A percentile compares a stretch with the other conserved stretches of the same genome.
Conservation (phyloP, 1,139 yeast species). For the Candida pseudoviswanathii region DNA sequence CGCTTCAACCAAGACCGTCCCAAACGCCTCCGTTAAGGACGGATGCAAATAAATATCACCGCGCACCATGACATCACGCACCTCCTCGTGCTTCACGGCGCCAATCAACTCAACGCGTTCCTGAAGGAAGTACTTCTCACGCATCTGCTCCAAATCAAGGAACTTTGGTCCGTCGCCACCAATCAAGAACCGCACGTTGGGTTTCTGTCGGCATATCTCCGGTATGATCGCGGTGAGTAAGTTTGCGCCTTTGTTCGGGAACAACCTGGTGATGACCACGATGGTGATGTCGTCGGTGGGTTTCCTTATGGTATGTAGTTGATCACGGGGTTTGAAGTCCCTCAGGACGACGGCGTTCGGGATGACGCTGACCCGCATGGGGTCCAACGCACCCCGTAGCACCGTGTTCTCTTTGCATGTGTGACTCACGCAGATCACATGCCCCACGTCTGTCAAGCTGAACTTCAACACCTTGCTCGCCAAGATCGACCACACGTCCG, state of each 20-base stretch:
- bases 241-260: slow-evolving; percentile 97
- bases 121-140: slow-evolving; percentile 83
- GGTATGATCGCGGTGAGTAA: slow-evolving; percentile 86
- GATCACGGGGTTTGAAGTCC: slow-evolving; percentile 69
- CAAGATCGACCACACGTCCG: slow-evolving; percentile 78
- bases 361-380: slow-evolving; percentile 78
- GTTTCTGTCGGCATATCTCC: slow-evolving; percentile 64
- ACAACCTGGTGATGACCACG: slow-evolving; percentile 87
- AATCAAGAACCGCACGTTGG: slow-evolving; percentile 73
- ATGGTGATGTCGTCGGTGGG: slow-evolving; percentile 55
- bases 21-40: slow-evolving; percentile 95
- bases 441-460: slow-evolving; percentile 83
- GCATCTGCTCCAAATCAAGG: slow-evolving; percentile 91
- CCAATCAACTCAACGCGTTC: slow-evolving; percentile 88
- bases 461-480: slow-evolving; percentile 87
- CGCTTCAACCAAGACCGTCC: slow-evolving; percentile 96
- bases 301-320: slow-evolving; percentile 14
- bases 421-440: slow-evolving; percentile 93
- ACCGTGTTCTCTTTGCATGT: slow-evolving; percentile 97
- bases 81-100: slow-evolving; percentile 88
- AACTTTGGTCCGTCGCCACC: slow-evolving; percentile 99
- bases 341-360: slow-evolving; percentile 93
- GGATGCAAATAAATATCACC: slow-evolving; percentile 96
- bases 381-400: slow-evolving; percentile 80
- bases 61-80: slow-evolving; percentile 86